These are phyloP conservation scores for Pythium utonaiense DNA, from an alignment of 352 stramenopile species.

Conservation along the genomic window DNA sequence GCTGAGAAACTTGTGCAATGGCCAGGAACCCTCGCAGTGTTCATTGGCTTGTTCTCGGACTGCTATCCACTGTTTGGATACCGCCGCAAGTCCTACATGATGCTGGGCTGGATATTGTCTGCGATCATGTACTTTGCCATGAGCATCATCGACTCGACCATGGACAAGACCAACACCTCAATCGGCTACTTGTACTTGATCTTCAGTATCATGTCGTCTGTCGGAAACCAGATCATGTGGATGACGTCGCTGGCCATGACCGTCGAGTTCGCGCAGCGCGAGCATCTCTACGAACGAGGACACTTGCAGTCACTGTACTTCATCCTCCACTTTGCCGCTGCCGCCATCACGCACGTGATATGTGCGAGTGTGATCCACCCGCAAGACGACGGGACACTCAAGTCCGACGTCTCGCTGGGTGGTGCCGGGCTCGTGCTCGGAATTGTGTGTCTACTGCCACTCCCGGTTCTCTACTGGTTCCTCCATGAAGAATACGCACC, in stretches of 20 bases:
- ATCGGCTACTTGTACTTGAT: slow-evolving; percentile 19
- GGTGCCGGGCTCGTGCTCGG: slow-evolving; percentile 1
- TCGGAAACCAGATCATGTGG: slow-evolving; percentile 28
- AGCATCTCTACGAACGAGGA: slow-evolving; percentile 29
- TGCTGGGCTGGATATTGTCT: slow-evolving; percentile 26
- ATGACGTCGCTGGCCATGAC: slow-evolving; percentile 25
- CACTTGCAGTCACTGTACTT: slow-evolving; percentile 32
- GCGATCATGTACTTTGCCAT: slow-evolving; percentile 18
- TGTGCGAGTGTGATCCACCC: slow-evolving; percentile 8
- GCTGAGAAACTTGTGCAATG: slow-evolving; percentile 52
- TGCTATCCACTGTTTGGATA: slow-evolving; percentile 27
- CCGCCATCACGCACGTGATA: slow-evolving; percentile 6
- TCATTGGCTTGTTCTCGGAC: slow-evolving; percentile 35
- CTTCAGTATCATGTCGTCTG: slow-evolving; percentile 24
- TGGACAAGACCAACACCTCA: slow-evolving; percentile 4
- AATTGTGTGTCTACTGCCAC: slow-evolving; percentile 28
- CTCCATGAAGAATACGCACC: slow-evolving; percentile 10
- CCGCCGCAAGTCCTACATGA: slow-evolving; percentile 35
- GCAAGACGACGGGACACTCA: slow-evolving; percentile 7
- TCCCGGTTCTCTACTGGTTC: slow-evolving; percentile 9
- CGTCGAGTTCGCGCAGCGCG: slow-evolving; percentile 43
- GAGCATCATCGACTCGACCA: slow-evolving; percentile 17
- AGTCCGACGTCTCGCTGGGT: slow-evolving; percentile 4
- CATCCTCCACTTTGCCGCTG: slow-evolving; percentile 14
- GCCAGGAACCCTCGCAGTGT: slow-evolving; percentile 65